A percentile compares a stretch with the other conserved stretches of the same genome.
Evolutionary conservation across 768 basidiomycete genomes (phyloP).

Genomic region (Phaeotremella fagi): DNA sequence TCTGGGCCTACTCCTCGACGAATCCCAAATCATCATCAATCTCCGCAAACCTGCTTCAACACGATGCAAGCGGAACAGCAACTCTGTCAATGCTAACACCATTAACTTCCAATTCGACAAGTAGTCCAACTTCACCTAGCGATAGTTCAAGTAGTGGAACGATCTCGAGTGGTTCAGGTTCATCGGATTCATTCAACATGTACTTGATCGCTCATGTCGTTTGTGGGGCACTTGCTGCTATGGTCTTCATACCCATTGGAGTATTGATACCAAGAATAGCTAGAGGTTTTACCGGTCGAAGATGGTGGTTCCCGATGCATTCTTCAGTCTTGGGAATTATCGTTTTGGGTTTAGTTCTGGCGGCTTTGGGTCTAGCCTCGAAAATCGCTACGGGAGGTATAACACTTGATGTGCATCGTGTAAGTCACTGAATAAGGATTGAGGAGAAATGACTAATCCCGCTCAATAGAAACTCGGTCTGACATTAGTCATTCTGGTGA

Average conservation of each 20-base stretch:
- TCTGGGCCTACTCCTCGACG: conserved; percentile 59
- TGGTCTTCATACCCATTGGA: conserved; percentile 57
- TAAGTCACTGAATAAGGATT: conserved; percentile 17
- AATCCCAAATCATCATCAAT: conserved; percentile 54
- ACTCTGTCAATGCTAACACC: conserved; percentile 55
- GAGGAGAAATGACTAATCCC: conserved; percentile 49
- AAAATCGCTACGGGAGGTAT: conserved; percentile 11
- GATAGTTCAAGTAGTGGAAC: conserved; percentile 10
- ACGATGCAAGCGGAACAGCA: conserved; percentile 52
- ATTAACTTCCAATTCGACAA: conserved; percentile 15
- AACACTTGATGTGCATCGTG: conserved; percentile 11
- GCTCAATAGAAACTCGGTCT: conserved; percentile 53
- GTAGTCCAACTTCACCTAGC: not conserved
- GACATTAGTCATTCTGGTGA: conserved; percentile 54
- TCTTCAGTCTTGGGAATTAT: conserved; percentile 55
- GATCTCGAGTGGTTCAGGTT: conserved; percentile 53
- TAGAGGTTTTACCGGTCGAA: conserved; percentile 52
- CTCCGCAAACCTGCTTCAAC: conserved; percentile 54
- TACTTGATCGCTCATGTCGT: conserved; percentile 60
- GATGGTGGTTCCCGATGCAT: conserved; percentile 57
- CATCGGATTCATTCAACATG: too few relatives aligned
- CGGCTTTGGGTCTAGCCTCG: conserved; percentile 18
- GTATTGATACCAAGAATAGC: conserved; percentile 57
- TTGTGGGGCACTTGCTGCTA: conserved; percentile 55
- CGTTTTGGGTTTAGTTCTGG: conserved; percentile 22